Base-by-base conservation (phyloP, 1,284 basidiomycete species). In the Baeospora myosura region DNA sequence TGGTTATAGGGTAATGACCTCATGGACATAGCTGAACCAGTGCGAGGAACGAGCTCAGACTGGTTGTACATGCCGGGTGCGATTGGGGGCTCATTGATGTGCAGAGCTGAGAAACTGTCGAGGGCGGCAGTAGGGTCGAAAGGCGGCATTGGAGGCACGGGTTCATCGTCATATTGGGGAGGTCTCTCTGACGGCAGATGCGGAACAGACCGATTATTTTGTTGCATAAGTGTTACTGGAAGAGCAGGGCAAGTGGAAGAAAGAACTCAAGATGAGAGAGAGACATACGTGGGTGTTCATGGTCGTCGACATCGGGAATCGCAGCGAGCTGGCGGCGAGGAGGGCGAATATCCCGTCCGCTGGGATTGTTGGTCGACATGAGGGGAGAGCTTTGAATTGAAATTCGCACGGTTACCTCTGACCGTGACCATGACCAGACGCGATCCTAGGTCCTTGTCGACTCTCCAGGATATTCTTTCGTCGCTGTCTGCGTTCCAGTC, bases 401-500 rank as follows among this genome's bases (percentile, higher is more conserved):
- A n/a, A n/a, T n/a, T n/a, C n/a, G n/a, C n/a, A n/a, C n/a, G n/a
- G n/a, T n/a, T n/a, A n/a, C n/a, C n/a, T n/a, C n/a, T n/a, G 18
- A 12, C 12, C 16, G 21, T 4, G 11, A 34, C 33, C 3, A 34
- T 34, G 33, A 20, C 33, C 18, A 14, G 8, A 8, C 26, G 26
- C 26, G 66, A 78, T 49, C 74, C 74, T 23, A 64, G 73, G 36
- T 59, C 66, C n/a, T 67, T 88, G 16, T 81, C 74, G 1, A 77
- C 65, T 39, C 58, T 86, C n/a, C 64, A 76, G 4, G 78, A 87
- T 44, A 78, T 88, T 30, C 63, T 88, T 10, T 74, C 78, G 14
- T 77, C 74, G 44, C 66, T 88, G n/a, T 81, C 84, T 21, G 71
- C 75, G 17, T 76, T 90, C 26, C 81, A 92, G 52, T 76, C 81